A percentile compares a stretch with the other conserved stretches of the same genome.
Evolutionary conservation across 2,329 filamentous ascomycete genomes (phyloP).

Genomic region (Zasmidium citrigriseum): DNA sequence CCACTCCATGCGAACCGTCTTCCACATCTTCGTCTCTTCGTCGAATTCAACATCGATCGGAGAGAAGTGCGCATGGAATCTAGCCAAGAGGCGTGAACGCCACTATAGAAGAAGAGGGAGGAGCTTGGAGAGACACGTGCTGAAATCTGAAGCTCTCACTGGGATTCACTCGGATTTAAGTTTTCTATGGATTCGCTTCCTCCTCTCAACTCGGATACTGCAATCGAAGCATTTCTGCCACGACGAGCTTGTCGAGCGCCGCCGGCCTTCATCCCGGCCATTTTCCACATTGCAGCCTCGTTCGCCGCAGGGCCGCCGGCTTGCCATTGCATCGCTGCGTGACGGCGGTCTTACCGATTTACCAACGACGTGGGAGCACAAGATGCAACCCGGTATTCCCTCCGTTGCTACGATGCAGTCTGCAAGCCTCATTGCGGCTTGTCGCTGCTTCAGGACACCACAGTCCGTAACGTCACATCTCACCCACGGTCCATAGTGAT

Average conservation of each 20-base stretch:
- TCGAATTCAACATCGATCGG: not conserved
- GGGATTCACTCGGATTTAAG: not conserved
- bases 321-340: not conserved
- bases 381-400: not conserved
- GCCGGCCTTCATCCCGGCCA: not conserved
- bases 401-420: not conserved
- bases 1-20: not conserved
- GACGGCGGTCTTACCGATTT: not conserved
- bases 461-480: not conserved
- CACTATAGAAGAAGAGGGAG: not conserved
- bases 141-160: not conserved
- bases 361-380: not conserved
- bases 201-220: not conserved
- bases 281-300: not conserved
- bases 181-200: not conserved
- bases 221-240: not conserved
- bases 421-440: not conserved
- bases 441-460: not conserved
- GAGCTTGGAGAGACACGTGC: not conserved
- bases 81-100: not conserved
- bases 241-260: not conserved
- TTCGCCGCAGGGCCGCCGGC: not conserved
- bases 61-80: not conserved
- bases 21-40: not conserved
- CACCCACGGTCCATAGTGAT: not conserved